Base-by-base conservation (phyloP, 306 rosid species). In the Mimosa bimucronata region DNA sequence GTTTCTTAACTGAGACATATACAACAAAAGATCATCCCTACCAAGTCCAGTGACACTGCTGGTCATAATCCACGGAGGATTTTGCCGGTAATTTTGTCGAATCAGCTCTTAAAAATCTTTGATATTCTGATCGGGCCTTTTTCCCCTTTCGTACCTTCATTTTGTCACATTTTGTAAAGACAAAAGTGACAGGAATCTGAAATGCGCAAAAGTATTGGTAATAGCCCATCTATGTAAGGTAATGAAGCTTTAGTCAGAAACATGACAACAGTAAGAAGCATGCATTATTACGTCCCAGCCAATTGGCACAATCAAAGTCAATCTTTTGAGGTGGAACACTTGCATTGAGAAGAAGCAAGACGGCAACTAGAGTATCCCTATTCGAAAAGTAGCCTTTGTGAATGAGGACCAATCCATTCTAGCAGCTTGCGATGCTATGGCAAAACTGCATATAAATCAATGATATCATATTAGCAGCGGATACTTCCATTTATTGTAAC, bases 21-120 rank as follows among this genome's bases (percentile, higher is more conserved):
- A 94, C 77, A 91, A 91, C 67, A 92, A 93, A 72, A 91, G 90
- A 48, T 92, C 98, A 79, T 94, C 98, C 69, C 97, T 89, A 64
- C 97, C 98, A 69, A 92, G 64, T 80, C 97, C 95, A 29, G 97
- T 92, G 69, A 88, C 90, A 72, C 97, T 88, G 88, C 98, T 92
- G 11, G 97, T 92, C 98, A 94, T 90, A 81, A 94, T 92, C 97
- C 98, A 94, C 9, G 98, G 90, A 42, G 97, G 94, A 76, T 92
- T 92, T 67, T 80, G 79, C 86, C 83, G 81, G 86, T 91, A 92
- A 83, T 89, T 88, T 84, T 91, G 80, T 82, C 71, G 70, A 46
- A 94, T 91, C 71, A 94, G 68, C 90, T 92, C 90, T 80, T 87
- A 97, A 82, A 94, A 94, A 10, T 89, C 90, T 81, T 85, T 84